These are phyloP conservation scores for Hymenoscyphus infarciens DNA, from an alignment of 2,329 filamentous ascomycete species.

Conservation along the genomic window DNA sequence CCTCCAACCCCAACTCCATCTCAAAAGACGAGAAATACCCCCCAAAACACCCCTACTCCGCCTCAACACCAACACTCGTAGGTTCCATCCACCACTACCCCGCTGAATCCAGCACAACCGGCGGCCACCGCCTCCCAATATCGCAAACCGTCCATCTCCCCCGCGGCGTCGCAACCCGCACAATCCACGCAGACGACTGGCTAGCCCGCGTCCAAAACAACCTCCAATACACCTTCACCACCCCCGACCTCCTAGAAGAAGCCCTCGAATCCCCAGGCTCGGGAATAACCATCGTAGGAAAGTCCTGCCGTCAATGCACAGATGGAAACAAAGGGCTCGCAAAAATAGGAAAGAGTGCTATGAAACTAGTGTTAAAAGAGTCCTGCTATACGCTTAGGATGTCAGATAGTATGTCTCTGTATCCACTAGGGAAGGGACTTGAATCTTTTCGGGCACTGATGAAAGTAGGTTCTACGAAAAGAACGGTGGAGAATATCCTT, in stretches of 20 bases:
- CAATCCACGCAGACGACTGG: slow-evolving; percentile 7
- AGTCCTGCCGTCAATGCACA: slow-evolving; percentile 14
- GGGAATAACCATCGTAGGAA: slow-evolving; percentile 19
- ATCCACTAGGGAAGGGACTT: not conserved
- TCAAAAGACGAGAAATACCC: not conserved
- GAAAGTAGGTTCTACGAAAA: not conserved
- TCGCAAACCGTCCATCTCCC: not conserved
- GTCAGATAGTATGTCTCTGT: slow-evolving; percentile 9
- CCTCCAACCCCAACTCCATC: no score
- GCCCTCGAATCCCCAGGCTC: slow-evolving; percentile 23
- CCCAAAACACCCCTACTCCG: not conserved
- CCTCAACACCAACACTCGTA: not conserved
- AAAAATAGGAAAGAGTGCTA: slow-evolving; percentile 19
- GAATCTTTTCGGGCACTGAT: not conserved
- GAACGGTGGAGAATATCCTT: not conserved
- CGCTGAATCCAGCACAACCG: not conserved
- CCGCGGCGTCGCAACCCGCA: not conserved
- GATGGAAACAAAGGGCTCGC: slow-evolving; percentile 23
- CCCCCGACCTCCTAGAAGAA: slow-evolving; percentile 25
- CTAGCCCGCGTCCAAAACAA: slow-evolving; percentile 16
- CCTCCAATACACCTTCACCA: slow-evolving; percentile 19
- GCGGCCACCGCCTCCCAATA: not conserved
- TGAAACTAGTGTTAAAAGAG: slow-evolving; percentile 23
- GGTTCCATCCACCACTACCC: not conserved
- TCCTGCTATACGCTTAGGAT: slow-evolving; percentile 21